Evolutionary conservation across 2,329 filamentous ascomycete species (phyloP).

Genomic region (Endothia cerciana): DNA sequence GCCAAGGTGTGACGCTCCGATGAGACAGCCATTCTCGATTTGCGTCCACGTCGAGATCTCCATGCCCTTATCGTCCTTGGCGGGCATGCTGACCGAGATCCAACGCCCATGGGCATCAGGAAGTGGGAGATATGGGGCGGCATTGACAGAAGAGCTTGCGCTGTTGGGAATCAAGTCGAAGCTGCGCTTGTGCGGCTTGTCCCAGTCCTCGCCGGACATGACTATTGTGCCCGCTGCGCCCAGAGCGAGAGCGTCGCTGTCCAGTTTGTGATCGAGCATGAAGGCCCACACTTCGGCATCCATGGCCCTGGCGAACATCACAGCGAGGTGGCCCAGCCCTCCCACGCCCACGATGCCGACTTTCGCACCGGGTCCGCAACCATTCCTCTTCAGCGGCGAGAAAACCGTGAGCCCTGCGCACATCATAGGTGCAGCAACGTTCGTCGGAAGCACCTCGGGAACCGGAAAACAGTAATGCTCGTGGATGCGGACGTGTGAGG

Average conservation of each 20-base stretch:
- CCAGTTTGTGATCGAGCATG: conserved; percentile 62
- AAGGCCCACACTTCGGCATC: conserved; percentile 63
- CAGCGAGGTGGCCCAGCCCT: conserved; percentile 71
- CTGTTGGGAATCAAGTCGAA: conserved; percentile 81
- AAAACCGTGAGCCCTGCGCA: conserved; percentile 84
- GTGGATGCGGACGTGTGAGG: conserved; percentile 53
- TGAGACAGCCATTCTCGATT: conserved; percentile 72
- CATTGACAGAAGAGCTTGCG: conserved; percentile 70
- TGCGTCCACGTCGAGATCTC: conserved; percentile 75
- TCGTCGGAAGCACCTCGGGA: conserved; percentile 68
- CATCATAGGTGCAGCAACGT: conserved; percentile 76
- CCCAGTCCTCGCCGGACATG: conserved; percentile 61
- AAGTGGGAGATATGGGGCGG: conserved; percentile 73
- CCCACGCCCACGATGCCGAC: conserved; percentile 75
- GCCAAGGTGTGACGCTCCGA: conserved; percentile 73
- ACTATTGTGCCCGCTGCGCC: conserved; percentile 65
- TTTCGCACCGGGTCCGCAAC: conserved; percentile 77
- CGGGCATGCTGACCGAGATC: conserved; percentile 77
- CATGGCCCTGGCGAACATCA: conserved; percentile 71
- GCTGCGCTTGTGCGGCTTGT: conserved; percentile 59
- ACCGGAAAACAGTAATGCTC: conserved; percentile 78
- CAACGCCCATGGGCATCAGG: conserved; percentile 82
- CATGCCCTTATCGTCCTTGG: conserved; percentile 68
- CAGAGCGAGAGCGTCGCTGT: conserved; percentile 61
- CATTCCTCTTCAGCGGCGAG: conserved; percentile 76